phyloP scores from a whole-genome alignment of 768 basidiomycete species.

The Tylopilus plumbeoviolaceoides region DNA sequence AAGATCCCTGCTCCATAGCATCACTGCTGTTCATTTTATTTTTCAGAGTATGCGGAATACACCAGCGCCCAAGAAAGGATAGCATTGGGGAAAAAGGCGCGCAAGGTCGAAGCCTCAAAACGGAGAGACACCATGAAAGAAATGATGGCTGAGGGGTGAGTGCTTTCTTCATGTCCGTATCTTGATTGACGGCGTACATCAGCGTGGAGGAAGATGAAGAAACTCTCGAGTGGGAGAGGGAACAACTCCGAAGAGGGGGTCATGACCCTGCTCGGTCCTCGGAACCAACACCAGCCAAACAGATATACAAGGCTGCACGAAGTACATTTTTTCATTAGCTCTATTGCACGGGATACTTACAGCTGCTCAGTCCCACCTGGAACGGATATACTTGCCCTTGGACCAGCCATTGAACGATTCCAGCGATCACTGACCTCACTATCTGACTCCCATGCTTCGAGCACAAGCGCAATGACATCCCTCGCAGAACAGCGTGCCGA shows the following conservation, averaged over 20 bases:
- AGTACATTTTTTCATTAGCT: slow-evolving; percentile 44
- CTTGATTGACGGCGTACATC: slow-evolving; percentile 3
- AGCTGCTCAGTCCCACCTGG: slow-evolving; percentile 55
- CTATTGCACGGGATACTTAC: slow-evolving; percentile 11
- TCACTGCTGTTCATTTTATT: slow-evolving; percentile 8
- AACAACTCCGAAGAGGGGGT: slow-evolving; percentile 76
- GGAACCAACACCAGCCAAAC: slow-evolving; percentile 40
- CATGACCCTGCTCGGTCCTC: slow-evolving; percentile 36
- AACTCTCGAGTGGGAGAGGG: slow-evolving; percentile 79
- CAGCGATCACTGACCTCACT: slow-evolving; percentile 56
- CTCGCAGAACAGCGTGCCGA: slow-evolving; percentile 61
- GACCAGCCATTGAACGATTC: slow-evolving; percentile 56
- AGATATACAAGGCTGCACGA: slow-evolving; percentile 63
- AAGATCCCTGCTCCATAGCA: neutral
- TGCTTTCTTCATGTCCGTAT: slow-evolving; percentile 9
- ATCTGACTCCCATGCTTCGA: slow-evolving; percentile 63
- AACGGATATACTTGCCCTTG: slow-evolving; percentile 61
- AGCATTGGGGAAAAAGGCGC: slow-evolving; percentile 77
- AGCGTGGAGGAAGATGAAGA: slow-evolving; percentile 86
- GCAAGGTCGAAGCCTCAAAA: slow-evolving; percentile 65
- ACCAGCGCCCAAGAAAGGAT: slow-evolving; percentile 86
- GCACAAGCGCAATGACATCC: slow-evolving; percentile 51
- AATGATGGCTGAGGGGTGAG: slow-evolving; percentile 79
- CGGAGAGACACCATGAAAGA: slow-evolving; percentile 70
- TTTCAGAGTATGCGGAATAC: slow-evolving; percentile 76